Evolutionary conservation across 179 eudicot species (phyloP).

Genomic region (Beta corolliflora): DNA sequence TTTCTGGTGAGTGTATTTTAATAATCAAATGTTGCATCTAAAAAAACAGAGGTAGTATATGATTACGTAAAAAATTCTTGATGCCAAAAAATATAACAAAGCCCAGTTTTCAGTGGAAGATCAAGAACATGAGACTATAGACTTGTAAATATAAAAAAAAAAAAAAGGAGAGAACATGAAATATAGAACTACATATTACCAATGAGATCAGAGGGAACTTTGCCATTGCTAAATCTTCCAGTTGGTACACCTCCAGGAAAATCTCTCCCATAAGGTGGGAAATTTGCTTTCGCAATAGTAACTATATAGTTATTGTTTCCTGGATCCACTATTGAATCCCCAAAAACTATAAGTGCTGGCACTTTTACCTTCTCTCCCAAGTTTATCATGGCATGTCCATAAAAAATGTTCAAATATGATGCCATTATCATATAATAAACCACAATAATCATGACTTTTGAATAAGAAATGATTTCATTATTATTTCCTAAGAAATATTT

Average conservation of each 20-base stretch:
- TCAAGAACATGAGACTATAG: no score
- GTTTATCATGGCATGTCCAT: slow-evolving; percentile 16
- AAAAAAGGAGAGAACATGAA: no score
- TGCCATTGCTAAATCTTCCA: slow-evolving; percentile 79
- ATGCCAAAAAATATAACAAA: no score
- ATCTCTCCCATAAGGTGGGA: slow-evolving; percentile 88
- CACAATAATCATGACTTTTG: background rate
- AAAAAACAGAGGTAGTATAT: no score
- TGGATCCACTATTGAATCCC: slow-evolving; percentile 84
- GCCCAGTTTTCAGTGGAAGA: no score
- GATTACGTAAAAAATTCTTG: no score
- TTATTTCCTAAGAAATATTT: slow-evolving; percentile 3
- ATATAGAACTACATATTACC: slow-evolving; percentile 33
- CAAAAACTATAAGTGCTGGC: slow-evolving; percentile 45
- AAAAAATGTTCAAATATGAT: background rate
- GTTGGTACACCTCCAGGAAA: slow-evolving; percentile 63
- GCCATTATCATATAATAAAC: slow-evolving; percentile 7
- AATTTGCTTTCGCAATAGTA: slow-evolving; percentile 59
- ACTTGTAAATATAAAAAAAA: no score
- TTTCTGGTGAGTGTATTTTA: no score
- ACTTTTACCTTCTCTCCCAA: background rate
- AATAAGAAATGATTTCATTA: background rate
- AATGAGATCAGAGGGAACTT: slow-evolving; percentile 67
- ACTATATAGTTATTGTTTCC: slow-evolving; percentile 71
- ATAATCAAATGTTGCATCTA: no score